Conservation (phyloP, 164 flowering plant species). For the Chimonanthus praecox region DNA sequence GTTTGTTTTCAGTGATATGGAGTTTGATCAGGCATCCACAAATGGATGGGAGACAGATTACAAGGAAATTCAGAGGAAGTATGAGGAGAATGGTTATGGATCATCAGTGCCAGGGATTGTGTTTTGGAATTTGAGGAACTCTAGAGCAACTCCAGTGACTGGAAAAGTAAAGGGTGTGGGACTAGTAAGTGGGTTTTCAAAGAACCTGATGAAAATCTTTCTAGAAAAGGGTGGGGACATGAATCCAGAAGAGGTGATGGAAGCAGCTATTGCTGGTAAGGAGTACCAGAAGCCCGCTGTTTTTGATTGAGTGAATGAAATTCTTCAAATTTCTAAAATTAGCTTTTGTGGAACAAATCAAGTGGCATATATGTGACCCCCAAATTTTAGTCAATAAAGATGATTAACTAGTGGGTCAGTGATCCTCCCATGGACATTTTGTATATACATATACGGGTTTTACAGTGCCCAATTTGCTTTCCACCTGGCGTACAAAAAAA, state of each 20-base stretch:
- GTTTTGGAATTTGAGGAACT: constrained; percentile 46
- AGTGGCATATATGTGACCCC: too few relatives aligned
- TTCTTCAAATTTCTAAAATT: too few relatives aligned
- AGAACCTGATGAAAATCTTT: constrained; percentile 43
- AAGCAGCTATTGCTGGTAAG: constrained; percentile 28
- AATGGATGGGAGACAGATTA: constrained; percentile 50
- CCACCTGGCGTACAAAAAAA: too few relatives aligned
- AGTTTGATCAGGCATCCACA: constrained; percentile 42
- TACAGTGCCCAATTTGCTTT: too few relatives aligned
- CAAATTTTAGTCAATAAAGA: too few relatives aligned
- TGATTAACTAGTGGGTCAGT: too few relatives aligned
- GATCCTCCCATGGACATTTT: too few relatives aligned
- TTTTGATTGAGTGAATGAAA: constrained; percentile 21
- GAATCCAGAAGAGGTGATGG: constrained; percentile 37
- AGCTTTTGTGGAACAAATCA: too few relatives aligned
- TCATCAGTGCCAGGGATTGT: constrained; percentile 42
- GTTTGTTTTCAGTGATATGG: constrained; percentile 67
- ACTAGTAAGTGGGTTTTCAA: constrained; percentile 51
- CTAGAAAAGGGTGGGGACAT: constrained; percentile 32
- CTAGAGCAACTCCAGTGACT: constrained; percentile 37
- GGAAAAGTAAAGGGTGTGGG: constrained; percentile 38
- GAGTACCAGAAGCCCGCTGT: constrained; percentile 33
- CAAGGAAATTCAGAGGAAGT: constrained; percentile 33
- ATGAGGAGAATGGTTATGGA: constrained; percentile 23
- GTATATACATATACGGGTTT: too few relatives aligned